Percentiles rank a stretch among this genome's conserved stretches.
phyloP scores from a whole-genome alignment of 228 moss, liverwort and hornwort species.

The Sphagnum magellanicum region DNA sequence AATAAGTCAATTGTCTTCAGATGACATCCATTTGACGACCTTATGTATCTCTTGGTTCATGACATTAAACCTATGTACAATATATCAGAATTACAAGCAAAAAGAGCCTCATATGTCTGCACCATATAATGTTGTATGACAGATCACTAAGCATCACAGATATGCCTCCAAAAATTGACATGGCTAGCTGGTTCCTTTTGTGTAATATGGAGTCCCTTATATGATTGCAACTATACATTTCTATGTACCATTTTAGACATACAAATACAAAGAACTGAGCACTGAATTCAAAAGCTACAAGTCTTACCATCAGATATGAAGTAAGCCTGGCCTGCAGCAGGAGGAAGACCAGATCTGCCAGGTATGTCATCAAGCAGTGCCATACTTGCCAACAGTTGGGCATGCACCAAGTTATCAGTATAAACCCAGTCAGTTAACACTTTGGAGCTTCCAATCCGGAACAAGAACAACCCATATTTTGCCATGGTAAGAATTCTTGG shows the following conservation, averaged over 20 bases:
- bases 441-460: conserved; percentile 53
- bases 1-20: background rate
- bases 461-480: conserved; percentile 52
- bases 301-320: conserved; percentile 89
- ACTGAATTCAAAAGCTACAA: background rate
- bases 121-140: no score
- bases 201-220: no score
- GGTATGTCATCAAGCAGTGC: conserved; percentile 71
- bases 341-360: conserved; percentile 38
- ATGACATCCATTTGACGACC: background rate
- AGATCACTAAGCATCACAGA: no score
- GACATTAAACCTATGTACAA: background rate
- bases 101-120: background rate
- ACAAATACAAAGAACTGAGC: background rate
- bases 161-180: no score
- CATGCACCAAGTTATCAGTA: conserved; percentile 80
- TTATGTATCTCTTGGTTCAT: background rate
- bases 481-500: conserved; percentile 64
- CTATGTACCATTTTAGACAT: no score
- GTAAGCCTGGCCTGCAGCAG: conserved; percentile 81
- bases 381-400: conserved; percentile 84
- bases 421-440: conserved; percentile 85
- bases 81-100: background rate
- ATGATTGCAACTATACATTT: no score
- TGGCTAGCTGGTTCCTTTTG: no score